Evolutionary conservation across 352 stramenopile species (phyloP), one percentile per base, ranked within the genome.

Genomic region (Pythium sukuiense): DNA sequence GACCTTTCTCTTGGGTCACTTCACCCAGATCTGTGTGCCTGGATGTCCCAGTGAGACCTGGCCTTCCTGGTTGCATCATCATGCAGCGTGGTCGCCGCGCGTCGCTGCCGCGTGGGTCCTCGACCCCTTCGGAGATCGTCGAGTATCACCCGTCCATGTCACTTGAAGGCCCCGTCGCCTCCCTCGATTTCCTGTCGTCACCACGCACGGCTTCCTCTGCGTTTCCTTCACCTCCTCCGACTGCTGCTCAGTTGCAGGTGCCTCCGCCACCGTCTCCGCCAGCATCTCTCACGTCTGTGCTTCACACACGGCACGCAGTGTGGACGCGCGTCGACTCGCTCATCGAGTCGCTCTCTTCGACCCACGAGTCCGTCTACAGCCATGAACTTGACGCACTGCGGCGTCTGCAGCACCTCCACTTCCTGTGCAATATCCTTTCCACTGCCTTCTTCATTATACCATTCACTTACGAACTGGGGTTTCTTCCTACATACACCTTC

Each of bases 121-220:
- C 50, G 50, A 60, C 39, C 33, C 45, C 35, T 6, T 52, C 46
- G 11, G 53, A 59, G 59, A 65, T 64, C 52, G 72, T 90, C 14
- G 82, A 90, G 57, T 90, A 89, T 61, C 82, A 90, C 62, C 72
- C 75, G 30, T 88, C 80, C 63, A 90, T 90, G 80, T 88, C 82
- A 37, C 64, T 90, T 29, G 80, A 88, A 37, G 69, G 83, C 53
- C 71, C 71, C 2, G 55, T 60, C 27, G 73, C 41, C 16, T 16
- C 74, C 6, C 5, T 71, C 2, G 69, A 82, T 32, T 72, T 79
- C 54, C 59, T 79, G 2, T 39, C 69, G 24, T 37, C 29, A 26
- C 30, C n/a, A 13, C 39, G 57, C 11, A 16, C 26, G 18, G 37
- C 27, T 27, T 52, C 53, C 14, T 29, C 32, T 30, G 14, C 53